Percentiles rank a stretch among this genome's conserved stretches.
Conservation (phyloP, 2,329 filamentous ascomycete genomes). For the Coleophoma eucalyptorum region DNA sequence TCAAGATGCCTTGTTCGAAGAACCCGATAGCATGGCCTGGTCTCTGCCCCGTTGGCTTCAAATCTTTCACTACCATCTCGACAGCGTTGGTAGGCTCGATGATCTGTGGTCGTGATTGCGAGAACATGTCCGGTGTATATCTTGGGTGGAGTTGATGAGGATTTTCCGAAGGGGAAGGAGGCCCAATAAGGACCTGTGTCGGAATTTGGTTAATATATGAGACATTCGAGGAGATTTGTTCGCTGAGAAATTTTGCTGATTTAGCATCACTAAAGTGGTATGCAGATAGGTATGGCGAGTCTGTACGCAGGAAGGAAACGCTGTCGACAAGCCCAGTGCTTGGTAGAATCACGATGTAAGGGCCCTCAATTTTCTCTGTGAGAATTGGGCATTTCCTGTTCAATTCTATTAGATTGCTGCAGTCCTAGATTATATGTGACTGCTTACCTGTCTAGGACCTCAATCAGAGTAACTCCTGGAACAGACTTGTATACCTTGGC, state of each 20-base stretch:
- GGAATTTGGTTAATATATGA: constrained; percentile 57
- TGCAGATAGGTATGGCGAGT: constrained; percentile 32
- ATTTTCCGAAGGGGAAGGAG: constrained; percentile 28
- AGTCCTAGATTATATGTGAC: not conserved
- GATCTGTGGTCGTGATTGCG: constrained; percentile 38
- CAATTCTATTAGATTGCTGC: not conserved
- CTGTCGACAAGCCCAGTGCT: constrained; percentile 50
- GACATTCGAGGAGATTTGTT: constrained; percentile 47
- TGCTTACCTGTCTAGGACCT: constrained; percentile 9
- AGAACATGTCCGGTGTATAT: constrained; percentile 41
- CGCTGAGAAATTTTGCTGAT: constrained; percentile 54
- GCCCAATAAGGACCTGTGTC: constrained; percentile 43
- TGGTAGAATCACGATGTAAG: constrained; percentile 39
- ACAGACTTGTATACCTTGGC: not conserved
- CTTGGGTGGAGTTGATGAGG: constrained; percentile 25
- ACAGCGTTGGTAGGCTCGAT: constrained; percentile 20
- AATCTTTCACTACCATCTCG: constrained; percentile 19
- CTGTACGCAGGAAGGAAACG: constrained; percentile 35
- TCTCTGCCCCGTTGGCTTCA: constrained; percentile 31
- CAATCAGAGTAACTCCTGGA: not conserved
- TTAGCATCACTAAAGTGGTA: constrained; percentile 48
- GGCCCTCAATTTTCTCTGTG: constrained; percentile 34
- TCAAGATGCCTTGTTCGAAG: constrained; percentile 44
- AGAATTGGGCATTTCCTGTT: constrained; percentile 24
- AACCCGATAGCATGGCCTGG: constrained; percentile 35